Evolutionary conservation across 1,284 basidiomycete species (phyloP).

Genomic region (Cutaneotrichosporon mucoides): DNA sequence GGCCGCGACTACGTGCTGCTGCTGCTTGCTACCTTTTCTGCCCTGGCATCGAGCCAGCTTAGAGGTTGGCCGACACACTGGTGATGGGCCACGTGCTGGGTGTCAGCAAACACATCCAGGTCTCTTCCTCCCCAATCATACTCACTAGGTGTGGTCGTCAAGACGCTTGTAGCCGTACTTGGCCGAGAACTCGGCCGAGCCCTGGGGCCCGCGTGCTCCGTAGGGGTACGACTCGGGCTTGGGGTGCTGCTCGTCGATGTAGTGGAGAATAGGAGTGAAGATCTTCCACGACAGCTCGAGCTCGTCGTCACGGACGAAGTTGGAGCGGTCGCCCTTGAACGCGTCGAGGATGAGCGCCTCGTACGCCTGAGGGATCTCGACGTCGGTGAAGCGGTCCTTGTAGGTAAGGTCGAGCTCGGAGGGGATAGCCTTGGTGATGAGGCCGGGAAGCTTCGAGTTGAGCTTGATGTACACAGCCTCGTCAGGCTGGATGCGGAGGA

Average conservation of each 20-base stretch:
- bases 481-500: slow-evolving; percentile 89
- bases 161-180: slow-evolving; percentile 75
- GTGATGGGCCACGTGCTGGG: slow-evolving; percentile 37
- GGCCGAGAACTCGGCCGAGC: slow-evolving; percentile 68
- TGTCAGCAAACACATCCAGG: background rate
- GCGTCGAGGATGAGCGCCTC: slow-evolving; percentile 87
- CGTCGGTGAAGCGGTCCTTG: slow-evolving; percentile 83
- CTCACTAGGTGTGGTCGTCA: slow-evolving; percentile 61
- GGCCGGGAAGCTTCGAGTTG: slow-evolving; percentile 87
- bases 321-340: slow-evolving; percentile 59
- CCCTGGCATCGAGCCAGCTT: background rate
- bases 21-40: background rate
- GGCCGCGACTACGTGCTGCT: background rate
- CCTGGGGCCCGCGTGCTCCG: slow-evolving; percentile 85
- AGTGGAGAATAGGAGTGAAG: slow-evolving; percentile 90
- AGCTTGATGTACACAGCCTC: slow-evolving; percentile 94
- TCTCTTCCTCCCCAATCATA: background rate
- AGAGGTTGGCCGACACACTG: slow-evolving; percentile 35
- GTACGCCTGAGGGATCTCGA: slow-evolving; percentile 89
- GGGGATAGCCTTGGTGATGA: slow-evolving; percentile 81
- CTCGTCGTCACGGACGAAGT: slow-evolving; percentile 91
- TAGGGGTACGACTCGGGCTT: slow-evolving; percentile 77
- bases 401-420: slow-evolving; percentile 97
- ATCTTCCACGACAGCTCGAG: slow-evolving; percentile 97
- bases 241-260: slow-evolving; percentile 60